These are phyloP conservation scores for Geranium brycei DNA, from an alignment of 345 rosid species.

Conservation along the genomic window DNA sequence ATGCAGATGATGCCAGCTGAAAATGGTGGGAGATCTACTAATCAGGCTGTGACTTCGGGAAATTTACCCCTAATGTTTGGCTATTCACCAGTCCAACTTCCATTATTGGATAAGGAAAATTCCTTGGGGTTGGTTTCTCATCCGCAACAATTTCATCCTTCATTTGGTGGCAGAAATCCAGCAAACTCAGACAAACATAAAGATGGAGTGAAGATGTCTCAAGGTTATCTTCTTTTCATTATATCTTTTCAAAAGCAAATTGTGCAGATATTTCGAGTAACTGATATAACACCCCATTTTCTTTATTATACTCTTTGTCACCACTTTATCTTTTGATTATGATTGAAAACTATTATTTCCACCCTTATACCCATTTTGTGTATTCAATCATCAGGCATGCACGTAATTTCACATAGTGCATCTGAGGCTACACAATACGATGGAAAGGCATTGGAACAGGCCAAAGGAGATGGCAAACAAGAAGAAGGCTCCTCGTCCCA, in stretches of 20 bases:
- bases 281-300: not conserved
- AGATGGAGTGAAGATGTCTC: conserved; percentile 28
- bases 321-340: not conserved
- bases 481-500: conserved; percentile 69
- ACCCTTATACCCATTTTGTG: not conserved
- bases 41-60: conserved; percentile 36
- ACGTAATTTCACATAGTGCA: conserved; percentile 20
- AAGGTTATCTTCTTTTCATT: conserved; percentile 16
- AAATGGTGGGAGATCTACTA: conserved; percentile 25
- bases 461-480: conserved; percentile 60
- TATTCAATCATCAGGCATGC: conserved; percentile 29
- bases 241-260: not conserved
- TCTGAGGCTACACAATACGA: conserved; percentile 29
- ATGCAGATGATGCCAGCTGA: conserved; percentile 32
- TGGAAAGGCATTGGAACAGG: conserved; percentile 25
- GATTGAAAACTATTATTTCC: not conserved
- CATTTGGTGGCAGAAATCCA: conserved; percentile 39
- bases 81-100: conserved; percentile 72
- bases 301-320: not conserved
- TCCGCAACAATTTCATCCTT: conserved; percentile 40
- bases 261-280: not conserved
- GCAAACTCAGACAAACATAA: conserved; percentile 38
- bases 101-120: conserved; percentile 65
- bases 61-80: conserved; percentile 63
- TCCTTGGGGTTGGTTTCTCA: conserved; percentile 55